Base-by-base conservation (phyloP, 2,329 filamentous ascomycete genomes). In the Ophiocordyceps camponoti-floridani region DNA sequence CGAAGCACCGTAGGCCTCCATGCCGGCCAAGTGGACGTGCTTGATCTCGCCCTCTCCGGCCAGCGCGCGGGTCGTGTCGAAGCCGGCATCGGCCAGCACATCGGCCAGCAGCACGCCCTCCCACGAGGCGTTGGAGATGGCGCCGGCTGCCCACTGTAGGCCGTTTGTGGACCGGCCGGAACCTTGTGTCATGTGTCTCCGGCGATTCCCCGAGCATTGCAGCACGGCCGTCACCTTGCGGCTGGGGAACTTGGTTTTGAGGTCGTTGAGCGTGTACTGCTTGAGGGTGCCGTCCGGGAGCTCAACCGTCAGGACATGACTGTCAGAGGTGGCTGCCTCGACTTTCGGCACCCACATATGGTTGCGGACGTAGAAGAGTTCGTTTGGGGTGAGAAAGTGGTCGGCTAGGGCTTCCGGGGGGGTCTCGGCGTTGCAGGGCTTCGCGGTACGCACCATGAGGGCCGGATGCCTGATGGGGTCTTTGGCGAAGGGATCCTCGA, bases 401-500 rank as follows among this genome's bases (percentile, higher is more conserved):
- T 62, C 58, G 16, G 59, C 59, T 26, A 79, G 63, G 31, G 64
- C 64, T 3, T 64, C 60, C 0, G 55, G 57, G 0, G 75, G 75
- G 0, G 75, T 74, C 52, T 80, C 76, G 2, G 76, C 75, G 53
- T 80, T 80, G 48, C 73, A 68, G 4, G 76, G 77, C 50, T 71
- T 72, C 9, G 61, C 55, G 1, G 71, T 78, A 45, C 67, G 68
- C 2, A 66, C 66, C 16, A 70, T 62, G 40, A 80, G 59, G 8
- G 65, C 61, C 1, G 60, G 51, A 53, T 79, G 69, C 26, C 76
- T 65, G 9, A 51, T 53, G 0, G 73, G 75, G 48, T 79, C 75
- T 41, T 64, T 52, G 3, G 62, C 58, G 51, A 79, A 79, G 0
- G 77, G 77, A 47, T 82, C 77, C 49, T 79, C 73, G 47, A 82